Evolutionary conservation across 2,329 filamentous ascomycete genomes (phyloP).

Genomic region (Xylariaceae sp.): DNA sequence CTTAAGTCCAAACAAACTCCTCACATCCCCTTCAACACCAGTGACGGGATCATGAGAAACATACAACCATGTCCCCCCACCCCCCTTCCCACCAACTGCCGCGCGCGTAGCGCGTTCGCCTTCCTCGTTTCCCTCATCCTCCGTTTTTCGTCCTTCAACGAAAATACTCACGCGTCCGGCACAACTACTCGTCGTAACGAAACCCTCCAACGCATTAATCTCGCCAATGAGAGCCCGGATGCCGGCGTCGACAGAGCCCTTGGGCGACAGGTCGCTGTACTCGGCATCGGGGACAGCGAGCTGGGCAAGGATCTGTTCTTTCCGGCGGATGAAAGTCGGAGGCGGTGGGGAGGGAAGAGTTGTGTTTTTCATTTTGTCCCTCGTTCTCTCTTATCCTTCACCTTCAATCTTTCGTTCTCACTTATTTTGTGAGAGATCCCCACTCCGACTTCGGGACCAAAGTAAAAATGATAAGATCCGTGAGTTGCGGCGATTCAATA

Average conservation of each 20-base stretch:
- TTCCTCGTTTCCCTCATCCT: slow-evolving; percentile 5
- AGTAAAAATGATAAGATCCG: no score
- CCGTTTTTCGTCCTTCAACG: slow-evolving; percentile 64
- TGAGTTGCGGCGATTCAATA: no score
- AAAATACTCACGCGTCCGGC: slow-evolving; percentile 84
- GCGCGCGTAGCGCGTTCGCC: slow-evolving; percentile 36
- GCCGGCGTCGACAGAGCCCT: slow-evolving; percentile 76
- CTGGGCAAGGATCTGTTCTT: slow-evolving; percentile 65
- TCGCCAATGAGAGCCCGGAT: slow-evolving; percentile 72
- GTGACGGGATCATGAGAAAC: slow-evolving; percentile 73
- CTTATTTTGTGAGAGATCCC: no score
- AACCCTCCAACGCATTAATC: slow-evolving; percentile 68
- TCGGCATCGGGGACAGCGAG: slow-evolving; percentile 62
- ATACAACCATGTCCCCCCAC: slow-evolving; percentile 77
- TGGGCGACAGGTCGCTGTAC: slow-evolving; percentile 81
- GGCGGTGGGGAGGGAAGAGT: slow-evolving; percentile 18
- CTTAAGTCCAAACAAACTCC: slow-evolving; percentile 23
- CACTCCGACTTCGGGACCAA: no score
- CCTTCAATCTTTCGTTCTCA: no score
- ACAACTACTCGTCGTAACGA: slow-evolving; percentile 91
- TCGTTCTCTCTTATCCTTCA: background rate
- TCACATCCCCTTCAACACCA: slow-evolving; percentile 14
- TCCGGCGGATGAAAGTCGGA: slow-evolving; percentile 53
- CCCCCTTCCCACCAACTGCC: slow-evolving; percentile 77
- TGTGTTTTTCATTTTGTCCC: background rate